Percentiles rank a stretch among this genome's conserved stretches.
phyloP scores from a whole-genome alignment of 305 asterid species.

The Euphrasia arctica region DNA sequence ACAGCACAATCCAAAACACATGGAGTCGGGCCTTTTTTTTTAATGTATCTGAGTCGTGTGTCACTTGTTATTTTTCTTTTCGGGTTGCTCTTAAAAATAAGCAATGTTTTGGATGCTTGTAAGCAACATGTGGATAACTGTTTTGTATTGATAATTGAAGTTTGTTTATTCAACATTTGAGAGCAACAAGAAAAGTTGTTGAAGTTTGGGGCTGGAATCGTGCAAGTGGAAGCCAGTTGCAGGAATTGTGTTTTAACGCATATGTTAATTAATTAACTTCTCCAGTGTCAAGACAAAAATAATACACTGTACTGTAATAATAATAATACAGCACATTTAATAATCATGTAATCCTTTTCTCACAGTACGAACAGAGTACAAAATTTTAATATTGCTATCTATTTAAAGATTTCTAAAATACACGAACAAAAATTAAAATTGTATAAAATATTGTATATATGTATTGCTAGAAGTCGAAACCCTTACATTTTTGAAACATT shows the following conservation, averaged over 20 bases:
- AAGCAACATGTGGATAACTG: neutral
- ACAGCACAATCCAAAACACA: neutral
- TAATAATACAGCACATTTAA: neutral
- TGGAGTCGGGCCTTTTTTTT: neutral
- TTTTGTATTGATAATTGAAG: neutral
- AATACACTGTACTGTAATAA: too few relatives aligned
- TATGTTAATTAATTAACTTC: neutral
- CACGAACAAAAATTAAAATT: too few relatives aligned
- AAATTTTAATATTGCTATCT: too few relatives aligned
- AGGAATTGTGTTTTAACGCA: neutral
- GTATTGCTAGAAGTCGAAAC: too few relatives aligned
- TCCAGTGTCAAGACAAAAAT: neutral
- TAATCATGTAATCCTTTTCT: neutral
- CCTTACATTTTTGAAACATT: too few relatives aligned
- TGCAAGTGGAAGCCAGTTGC: conserved; percentile 23
- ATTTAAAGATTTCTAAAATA: too few relatives aligned
- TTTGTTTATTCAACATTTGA: neutral
- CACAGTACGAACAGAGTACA: conserved; percentile 8
- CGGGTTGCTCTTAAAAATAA: neutral
- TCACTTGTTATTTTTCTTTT: neutral
- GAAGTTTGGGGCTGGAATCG: conserved; percentile 21
- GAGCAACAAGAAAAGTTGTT: conserved; percentile 6
- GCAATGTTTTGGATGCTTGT: neutral
- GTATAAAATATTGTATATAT: too few relatives aligned
- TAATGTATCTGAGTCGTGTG: too few relatives aligned